A percentile compares a stretch with the other conserved stretches of the same genome.
phyloP scores from a whole-genome alignment of 208 protist species.

The Crithidia acanthocephali region DNA sequence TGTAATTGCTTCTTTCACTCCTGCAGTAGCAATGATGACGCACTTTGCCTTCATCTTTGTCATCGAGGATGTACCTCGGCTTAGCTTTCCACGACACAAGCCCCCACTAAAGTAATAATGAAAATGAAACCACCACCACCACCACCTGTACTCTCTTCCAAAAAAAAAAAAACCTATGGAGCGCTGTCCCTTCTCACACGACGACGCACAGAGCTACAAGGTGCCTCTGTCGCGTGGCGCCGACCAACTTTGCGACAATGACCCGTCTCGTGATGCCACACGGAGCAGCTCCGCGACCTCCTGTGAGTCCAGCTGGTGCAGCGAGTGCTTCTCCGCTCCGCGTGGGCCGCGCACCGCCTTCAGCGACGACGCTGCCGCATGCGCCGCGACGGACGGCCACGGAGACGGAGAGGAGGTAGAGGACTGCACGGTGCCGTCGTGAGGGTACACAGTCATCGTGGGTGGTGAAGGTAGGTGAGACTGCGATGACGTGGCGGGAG shows the following conservation, averaged over 20 bases:
- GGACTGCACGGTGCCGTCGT: not conserved
- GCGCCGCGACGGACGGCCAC: slow-evolving; percentile 15
- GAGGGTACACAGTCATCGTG: not conserved
- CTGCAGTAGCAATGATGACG: too few species aligned
- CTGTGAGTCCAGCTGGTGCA: slow-evolving; percentile 47
- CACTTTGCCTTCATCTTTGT: too few species aligned
- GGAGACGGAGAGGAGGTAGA: not conserved
- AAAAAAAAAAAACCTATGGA: too few species aligned
- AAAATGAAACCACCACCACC: too few species aligned
- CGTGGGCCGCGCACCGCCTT: slow-evolving; percentile 35
- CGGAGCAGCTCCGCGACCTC: slow-evolving; percentile 30
- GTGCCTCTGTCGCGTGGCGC: too few species aligned
- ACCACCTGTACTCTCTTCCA: not conserved
- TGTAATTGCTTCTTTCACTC: too few species aligned
- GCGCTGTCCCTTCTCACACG: too few species aligned
- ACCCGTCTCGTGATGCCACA: too few species aligned
- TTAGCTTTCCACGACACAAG: not conserved
- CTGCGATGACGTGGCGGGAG: too few species aligned
- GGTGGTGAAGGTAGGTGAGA: not conserved
- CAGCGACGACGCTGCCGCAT: not conserved
- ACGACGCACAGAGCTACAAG: too few species aligned
- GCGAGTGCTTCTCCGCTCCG: slow-evolving; percentile 40
- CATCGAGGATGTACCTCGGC: not conserved
- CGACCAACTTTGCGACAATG: too few species aligned
- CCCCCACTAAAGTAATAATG: not conserved